These are phyloP conservation scores for Venustampulla echinocandica DNA, from an alignment of 495 filamentous ascomycete species.

Conservation along the genomic window DNA sequence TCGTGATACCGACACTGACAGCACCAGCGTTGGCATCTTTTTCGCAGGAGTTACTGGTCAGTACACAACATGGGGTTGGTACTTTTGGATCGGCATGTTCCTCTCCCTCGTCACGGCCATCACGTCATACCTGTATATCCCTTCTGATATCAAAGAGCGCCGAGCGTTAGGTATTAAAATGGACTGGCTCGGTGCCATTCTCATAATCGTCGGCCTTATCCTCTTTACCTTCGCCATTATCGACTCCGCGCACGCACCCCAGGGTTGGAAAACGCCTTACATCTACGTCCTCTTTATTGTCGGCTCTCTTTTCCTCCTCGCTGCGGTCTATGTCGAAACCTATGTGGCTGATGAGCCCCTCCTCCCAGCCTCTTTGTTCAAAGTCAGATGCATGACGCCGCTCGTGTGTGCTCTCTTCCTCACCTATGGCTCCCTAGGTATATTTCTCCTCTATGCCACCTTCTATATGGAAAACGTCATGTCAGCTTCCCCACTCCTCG, in stretches of 20 bases:
- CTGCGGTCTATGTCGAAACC: constrained; percentile 65
- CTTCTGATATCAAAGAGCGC: constrained; percentile 44
- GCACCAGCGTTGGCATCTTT: constrained; percentile 49
- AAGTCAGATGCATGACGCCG: constrained; percentile 60
- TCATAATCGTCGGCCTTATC: constrained; percentile 54
- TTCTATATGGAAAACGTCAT: constrained; percentile 63
- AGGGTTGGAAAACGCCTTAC: constrained; percentile 62
- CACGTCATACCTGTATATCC: constrained; percentile 52
- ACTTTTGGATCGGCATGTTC: constrained; percentile 63
- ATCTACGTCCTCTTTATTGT: constrained; percentile 50
- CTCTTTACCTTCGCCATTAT: constrained; percentile 70
- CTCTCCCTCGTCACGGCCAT: constrained; percentile 35
- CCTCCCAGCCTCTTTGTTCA: constrained; percentile 63
- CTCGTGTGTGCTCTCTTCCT: constrained; percentile 58
- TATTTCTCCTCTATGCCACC: constrained; percentile 61
- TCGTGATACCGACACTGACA: too few relatives aligned
- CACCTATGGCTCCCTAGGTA: constrained; percentile 61
- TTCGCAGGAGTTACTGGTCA: constrained; percentile 60
- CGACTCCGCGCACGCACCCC: constrained; percentile 50
- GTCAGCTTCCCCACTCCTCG: constrained; percentile 50
- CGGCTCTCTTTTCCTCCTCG: constrained; percentile 45
- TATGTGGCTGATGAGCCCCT: constrained; percentile 65
- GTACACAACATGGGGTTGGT: constrained; percentile 59
- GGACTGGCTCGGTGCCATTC: constrained; percentile 50
- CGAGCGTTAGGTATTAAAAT: constrained; percentile 33